phyloP scores from a whole-genome alignment of 2,329 filamentous ascomycete species.

The Ophiosphaerella narmari region DNA sequence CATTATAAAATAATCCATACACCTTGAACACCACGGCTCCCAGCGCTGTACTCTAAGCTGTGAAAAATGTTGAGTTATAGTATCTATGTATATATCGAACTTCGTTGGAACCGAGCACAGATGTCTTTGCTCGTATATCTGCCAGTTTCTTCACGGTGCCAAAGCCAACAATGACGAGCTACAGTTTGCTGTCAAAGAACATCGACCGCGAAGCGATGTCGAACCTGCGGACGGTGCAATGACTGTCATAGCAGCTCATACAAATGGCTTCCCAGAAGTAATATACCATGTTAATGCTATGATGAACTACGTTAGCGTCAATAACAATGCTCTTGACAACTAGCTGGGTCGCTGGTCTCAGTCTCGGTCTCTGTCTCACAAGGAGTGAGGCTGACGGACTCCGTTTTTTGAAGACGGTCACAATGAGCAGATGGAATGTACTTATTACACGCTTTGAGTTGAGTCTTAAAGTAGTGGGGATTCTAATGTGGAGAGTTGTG shows the following conservation, averaged over 20 bases:
- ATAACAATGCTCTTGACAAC: slow-evolving; percentile 11
- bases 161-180: slow-evolving; percentile 16
- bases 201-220: slow-evolving; percentile 6
- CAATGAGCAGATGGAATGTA: no score
- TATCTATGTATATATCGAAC: slow-evolving; percentile 6
- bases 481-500: no score
- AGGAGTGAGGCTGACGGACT: no score
- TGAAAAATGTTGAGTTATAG: background rate
- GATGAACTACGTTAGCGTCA: background rate
- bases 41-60: no score
- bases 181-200: slow-evolving; percentile 24
- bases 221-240: slow-evolving; percentile 5
- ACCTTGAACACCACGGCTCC: no score
- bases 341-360: no score
- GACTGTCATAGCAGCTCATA: slow-evolving; percentile 25
- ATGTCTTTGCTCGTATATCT: slow-evolving; percentile 19
- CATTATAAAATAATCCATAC: background rate
- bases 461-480: no score
- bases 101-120: slow-evolving; percentile 25
- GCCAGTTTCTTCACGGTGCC: slow-evolving; percentile 18
- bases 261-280: slow-evolving; percentile 25
- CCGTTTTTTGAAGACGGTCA: no score
- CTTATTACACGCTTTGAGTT: no score
- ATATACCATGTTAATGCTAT: background rate
- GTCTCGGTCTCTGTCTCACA: no score